Percentiles rank a stretch among this genome's conserved stretches.
phyloP scores from a whole-genome alignment of 495 filamentous ascomycete genomes.

The Aspergillus nidulans region DNA sequence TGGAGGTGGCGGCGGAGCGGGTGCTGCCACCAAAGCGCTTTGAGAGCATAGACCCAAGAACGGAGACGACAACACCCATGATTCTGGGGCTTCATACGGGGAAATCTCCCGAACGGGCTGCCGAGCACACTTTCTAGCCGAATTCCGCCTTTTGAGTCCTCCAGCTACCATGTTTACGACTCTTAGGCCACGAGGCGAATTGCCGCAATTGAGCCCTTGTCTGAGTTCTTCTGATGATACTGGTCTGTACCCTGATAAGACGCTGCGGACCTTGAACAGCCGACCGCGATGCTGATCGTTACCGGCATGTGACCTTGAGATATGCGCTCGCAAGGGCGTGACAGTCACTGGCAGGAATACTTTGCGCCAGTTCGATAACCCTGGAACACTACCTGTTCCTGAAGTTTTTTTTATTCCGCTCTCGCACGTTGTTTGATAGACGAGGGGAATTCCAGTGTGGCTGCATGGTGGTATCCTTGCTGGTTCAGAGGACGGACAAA shows the following conservation, averaged over 20 bases:
- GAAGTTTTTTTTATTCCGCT: not conserved
- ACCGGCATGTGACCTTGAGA: not conserved
- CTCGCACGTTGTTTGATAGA: too few relatives aligned
- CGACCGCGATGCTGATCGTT: not conserved
- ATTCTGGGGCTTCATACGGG: slow-evolving; percentile 12
- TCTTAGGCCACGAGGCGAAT: not conserved
- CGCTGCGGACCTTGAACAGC: too few relatives aligned
- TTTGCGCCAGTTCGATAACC: not conserved
- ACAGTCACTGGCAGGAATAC: too few relatives aligned
- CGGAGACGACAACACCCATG: slow-evolving; percentile 1
- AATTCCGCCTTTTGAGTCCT: slow-evolving; percentile 21
- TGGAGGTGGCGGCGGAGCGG: slow-evolving; percentile 17
- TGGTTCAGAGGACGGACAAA: too few relatives aligned
- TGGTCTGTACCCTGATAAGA: not conserved
- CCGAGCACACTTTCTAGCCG: slow-evolving; percentile 21
- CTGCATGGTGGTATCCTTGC: too few relatives aligned
- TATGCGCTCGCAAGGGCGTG: not conserved
- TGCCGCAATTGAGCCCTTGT: not conserved
- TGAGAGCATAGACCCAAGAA: not conserved
- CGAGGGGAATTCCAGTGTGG: too few relatives aligned
- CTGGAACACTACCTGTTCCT: not conserved
- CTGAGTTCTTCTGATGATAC: not conserved
- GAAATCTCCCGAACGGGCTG: slow-evolving; percentile 25
- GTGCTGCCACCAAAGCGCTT: not conserved
- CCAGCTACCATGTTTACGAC: not conserved